Evolutionary conservation across 1,284 basidiomycete species (phyloP), one percentile per base, ranked within the genome.

Genomic region (Cutaneotrichosporon sp.): DNA sequence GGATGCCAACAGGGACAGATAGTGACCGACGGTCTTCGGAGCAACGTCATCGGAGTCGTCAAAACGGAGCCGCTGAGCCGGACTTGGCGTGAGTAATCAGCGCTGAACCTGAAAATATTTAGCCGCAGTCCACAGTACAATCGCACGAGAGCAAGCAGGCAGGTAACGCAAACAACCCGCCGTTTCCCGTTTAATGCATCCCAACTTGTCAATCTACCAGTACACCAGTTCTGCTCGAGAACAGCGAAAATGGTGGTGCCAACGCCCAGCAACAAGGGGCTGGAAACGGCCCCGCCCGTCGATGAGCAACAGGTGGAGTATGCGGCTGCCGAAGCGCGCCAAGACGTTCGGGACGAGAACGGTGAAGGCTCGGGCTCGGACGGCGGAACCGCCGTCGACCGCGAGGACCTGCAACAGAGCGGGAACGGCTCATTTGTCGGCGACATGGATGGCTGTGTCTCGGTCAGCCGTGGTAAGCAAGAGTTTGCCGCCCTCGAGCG

Each of bases 401-500:
- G 31, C 16, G 16, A 21, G 18, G 50, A 60, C 21, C 32, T 40
- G 14, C 47, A 51, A 21, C 14, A 14, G 5, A 53, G 71, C 10
- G 58, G 59, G 30, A 61, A 67, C 49, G 61, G 67, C 53, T 77
- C 76, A 0, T 73, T 74, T 14, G 67, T 80, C 18, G 76, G 69
- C 22, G 74, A 76, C 42, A 66, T 80, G 14, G 36, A 38, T 9
- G 69, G 70, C 14, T 65, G 65, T 14, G 78, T 80, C 16, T 74
- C 73, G 3, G 73, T 77, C 46, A 63, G 65, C 26, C 68, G 72
- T 34, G 78, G 74, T 16, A 76, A 76, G 64, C 66, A 73, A 26
- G 73, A 80, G 55, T 80, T 78, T 62, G 71, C 73, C 5, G 75
- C 75, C 18, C 73, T 80, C 32, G 76, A 80, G 65, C 65, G 78